Evolutionary conservation across 169 alveolate genomes (phyloP).

Genomic region (Eimeria maxima): DNA sequence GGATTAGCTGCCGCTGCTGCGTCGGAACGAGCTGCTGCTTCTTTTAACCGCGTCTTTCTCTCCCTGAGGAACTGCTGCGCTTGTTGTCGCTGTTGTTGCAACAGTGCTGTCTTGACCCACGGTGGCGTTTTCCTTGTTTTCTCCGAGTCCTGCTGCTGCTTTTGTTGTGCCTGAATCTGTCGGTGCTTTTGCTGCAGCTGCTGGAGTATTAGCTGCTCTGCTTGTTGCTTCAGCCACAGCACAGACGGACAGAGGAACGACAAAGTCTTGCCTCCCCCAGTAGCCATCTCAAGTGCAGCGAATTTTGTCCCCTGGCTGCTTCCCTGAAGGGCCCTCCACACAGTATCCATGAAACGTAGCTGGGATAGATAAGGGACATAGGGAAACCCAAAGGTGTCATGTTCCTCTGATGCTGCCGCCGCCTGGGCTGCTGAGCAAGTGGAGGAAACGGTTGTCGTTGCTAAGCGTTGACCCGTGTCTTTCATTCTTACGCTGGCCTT

Average conservation of each 20-base stretch:
- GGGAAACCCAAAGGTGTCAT: slow-evolving; percentile 72
- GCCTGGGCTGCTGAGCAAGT: background rate
- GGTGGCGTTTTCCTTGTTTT: background rate
- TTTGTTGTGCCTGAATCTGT: slow-evolving; percentile 5
- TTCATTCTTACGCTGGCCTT: background rate
- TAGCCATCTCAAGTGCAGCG: slow-evolving; percentile 77
- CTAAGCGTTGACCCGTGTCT: background rate
- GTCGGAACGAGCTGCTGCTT: slow-evolving; percentile 8
- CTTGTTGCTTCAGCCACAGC: slow-evolving; percentile 60
- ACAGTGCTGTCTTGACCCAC: slow-evolving; percentile 55
- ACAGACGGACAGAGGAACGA: slow-evolving; percentile 78
- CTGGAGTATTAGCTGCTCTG: slow-evolving; percentile 47
- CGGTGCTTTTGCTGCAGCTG: slow-evolving; percentile 50
- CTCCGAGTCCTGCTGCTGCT: background rate
- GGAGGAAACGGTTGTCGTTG: background rate
- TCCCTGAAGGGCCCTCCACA: slow-evolving; percentile 72
- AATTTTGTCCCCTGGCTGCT: slow-evolving; percentile 18
- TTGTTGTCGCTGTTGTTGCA: slow-evolving; percentile 46
- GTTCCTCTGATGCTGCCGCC: background rate
- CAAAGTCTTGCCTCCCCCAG: slow-evolving; percentile 79
- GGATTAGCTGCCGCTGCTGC: slow-evolving; percentile 23
- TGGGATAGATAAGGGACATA: slow-evolving; percentile 49
- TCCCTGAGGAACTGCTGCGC: slow-evolving; percentile 39
- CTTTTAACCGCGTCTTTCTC: slow-evolving; percentile 4
- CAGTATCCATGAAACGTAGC: slow-evolving; percentile 39